phyloP scores from a whole-genome alignment of 169 alveolate genomes.

The Prorocentrum cordatum region DNA sequence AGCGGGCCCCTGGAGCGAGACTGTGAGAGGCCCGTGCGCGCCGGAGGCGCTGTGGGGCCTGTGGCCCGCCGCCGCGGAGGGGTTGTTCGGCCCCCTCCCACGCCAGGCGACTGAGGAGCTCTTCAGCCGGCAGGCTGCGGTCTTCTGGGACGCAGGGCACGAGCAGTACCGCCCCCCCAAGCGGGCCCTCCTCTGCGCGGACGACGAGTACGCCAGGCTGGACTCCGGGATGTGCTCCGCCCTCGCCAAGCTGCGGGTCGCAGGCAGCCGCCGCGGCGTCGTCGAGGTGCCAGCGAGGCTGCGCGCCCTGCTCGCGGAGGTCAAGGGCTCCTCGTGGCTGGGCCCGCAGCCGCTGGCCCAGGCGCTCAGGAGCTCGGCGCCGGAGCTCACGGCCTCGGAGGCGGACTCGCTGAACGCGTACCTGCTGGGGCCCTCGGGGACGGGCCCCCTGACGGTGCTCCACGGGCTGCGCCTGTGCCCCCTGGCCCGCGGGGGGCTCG shows the following conservation, averaged over 20 bases:
- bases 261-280: neutral
- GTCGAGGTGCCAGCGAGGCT: slow-evolving; percentile 4
- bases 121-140: slow-evolving; percentile 4
- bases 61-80: neutral
- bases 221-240: neutral
- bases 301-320: neutral
- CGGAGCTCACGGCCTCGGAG: neutral
- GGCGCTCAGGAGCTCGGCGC: slow-evolving; percentile 3
- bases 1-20: neutral
- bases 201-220: neutral
- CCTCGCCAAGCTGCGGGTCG: neutral
- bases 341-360: slow-evolving; percentile 24
- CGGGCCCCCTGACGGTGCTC: neutral
- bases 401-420: slow-evolving; percentile 28
- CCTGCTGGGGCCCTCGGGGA: slow-evolving; percentile 3
- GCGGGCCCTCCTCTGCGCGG: neutral
- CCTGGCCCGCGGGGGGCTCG: neutral
- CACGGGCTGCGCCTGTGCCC: neutral
- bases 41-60: neutral
- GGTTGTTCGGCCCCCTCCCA: neutral
- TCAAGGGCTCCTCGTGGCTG: slow-evolving; percentile 29
- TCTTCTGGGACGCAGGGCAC: neutral
- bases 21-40: neutral
- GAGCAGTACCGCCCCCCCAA: neutral
- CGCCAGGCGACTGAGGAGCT: slow-evolving; percentile 8